Evolutionary conservation across 768 basidiomycete species (phyloP).

Genomic region (Punctularia strigosozonata): DNA sequence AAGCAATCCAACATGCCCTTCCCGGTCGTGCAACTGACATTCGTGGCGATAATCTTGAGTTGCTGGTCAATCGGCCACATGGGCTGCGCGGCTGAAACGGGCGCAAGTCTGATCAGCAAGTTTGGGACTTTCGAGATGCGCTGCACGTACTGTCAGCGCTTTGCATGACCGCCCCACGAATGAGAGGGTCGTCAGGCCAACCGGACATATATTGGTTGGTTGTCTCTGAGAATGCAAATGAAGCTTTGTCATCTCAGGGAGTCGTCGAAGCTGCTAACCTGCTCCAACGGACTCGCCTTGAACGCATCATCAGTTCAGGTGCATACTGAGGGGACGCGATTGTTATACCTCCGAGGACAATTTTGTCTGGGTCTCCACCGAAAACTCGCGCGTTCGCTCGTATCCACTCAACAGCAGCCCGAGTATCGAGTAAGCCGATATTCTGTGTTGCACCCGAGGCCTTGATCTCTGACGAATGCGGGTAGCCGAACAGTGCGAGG

Average conservation of each 20-base stretch:
- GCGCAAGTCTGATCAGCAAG: too few relatives aligned
- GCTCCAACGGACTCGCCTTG: constrained; percentile 12
- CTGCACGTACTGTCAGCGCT: constrained; percentile 13
- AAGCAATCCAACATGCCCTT: constrained; percentile 12
- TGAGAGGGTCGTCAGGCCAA: constrained; percentile 9
- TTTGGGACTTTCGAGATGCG: too few relatives aligned
- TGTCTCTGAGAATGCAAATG: constrained; percentile 6
- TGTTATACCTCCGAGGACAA: constrained; percentile 14
- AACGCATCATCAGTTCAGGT: neutral
- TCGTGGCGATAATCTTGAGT: constrained; percentile 9
- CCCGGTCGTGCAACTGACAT: constrained; percentile 13
- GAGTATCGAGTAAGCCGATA: constrained; percentile 14
- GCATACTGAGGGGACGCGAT: neutral
- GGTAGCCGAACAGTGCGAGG: constrained; percentile 13
- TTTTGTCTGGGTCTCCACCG: constrained; percentile 19
- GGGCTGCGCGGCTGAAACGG: constrained; percentile 12
- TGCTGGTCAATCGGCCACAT: constrained; percentile 13
- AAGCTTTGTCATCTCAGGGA: neutral
- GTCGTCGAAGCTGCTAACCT: constrained; percentile 4
- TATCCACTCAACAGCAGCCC: constrained; percentile 21
- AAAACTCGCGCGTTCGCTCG: constrained; percentile 20
- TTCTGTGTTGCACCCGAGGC: constrained; percentile 15
- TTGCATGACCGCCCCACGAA: constrained; percentile 14
- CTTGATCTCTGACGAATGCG: constrained; percentile 12
- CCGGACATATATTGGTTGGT: constrained; percentile 14